Evolutionary conservation across 768 basidiomycete species (phyloP).

Genomic region (Russula emetica): DNA sequence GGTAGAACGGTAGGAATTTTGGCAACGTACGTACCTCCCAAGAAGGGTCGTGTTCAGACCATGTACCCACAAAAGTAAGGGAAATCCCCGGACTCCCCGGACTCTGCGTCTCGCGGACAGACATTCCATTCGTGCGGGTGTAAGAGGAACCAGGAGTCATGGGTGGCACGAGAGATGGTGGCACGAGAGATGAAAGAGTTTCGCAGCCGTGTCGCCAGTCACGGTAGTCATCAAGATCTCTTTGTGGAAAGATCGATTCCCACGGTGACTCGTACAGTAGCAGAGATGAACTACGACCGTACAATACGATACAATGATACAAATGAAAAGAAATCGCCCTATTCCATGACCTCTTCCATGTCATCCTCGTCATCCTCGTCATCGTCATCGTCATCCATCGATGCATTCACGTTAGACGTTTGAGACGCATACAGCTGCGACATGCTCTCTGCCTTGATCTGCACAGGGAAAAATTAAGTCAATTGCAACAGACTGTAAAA

Average conservation of each 20-base stretch:
- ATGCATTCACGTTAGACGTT: conserved; percentile 34
- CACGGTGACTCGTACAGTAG: no score
- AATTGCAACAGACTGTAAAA: neutral
- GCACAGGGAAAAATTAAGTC: conserved; percentile 15
- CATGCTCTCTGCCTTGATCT: conserved; percentile 37
- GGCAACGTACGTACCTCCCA: neutral
- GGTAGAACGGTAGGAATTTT: no score
- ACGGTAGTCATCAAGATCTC: no score
- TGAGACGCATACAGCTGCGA: conserved; percentile 30
- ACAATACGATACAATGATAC: no score
- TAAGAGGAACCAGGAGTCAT: no score
- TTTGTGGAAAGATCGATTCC: no score
- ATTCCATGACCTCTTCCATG: conserved; percentile 64
- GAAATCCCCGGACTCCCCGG: neutral
- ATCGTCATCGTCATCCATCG: conserved; percentile 52
- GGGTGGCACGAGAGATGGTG: no score
- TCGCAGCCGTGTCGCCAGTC: no score
- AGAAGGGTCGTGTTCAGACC: neutral
- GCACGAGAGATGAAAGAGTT: no score
- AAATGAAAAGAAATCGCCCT: conserved; percentile 31
- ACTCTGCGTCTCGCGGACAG: accelerated
- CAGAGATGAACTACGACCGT: no score
- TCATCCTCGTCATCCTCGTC: conserved; percentile 59
- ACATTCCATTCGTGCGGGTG: no score
- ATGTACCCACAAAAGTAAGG: neutral